phyloP scores from a whole-genome alignment of 1,284 basidiomycete species.

The Quambalaria eucalypti region DNA sequence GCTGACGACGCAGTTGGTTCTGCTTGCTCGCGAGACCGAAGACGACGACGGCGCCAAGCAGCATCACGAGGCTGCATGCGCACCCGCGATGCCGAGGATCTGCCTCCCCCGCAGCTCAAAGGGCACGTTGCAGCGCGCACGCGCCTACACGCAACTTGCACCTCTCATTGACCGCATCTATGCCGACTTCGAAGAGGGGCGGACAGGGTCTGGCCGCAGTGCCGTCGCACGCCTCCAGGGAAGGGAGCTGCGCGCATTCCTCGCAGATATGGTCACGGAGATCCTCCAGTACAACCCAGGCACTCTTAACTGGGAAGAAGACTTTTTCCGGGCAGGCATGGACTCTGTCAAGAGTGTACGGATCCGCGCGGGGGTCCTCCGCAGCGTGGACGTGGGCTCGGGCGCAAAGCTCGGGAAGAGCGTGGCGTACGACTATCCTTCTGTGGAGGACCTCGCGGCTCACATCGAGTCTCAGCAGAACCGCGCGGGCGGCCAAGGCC shows the following conservation, averaged over 20 bases:
- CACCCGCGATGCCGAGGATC: too few species aligned
- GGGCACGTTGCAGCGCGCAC: slow-evolving; percentile 24
- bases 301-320: slow-evolving; percentile 6
- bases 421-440: slow-evolving; percentile 25
- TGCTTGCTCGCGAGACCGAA: slow-evolving; percentile 9
- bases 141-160: slow-evolving; percentile 18
- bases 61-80: too few species aligned
- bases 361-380: slow-evolving; percentile 23
- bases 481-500: too few species aligned
- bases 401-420: slow-evolving; percentile 12
- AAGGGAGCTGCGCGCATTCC: neutral
- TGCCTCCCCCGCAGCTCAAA: slow-evolving; percentile 32
- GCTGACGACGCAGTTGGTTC: slow-evolving; percentile 20
- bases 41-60: too few species aligned
- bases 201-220: slow-evolving; percentile 6
- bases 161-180: slow-evolving; percentile 18
- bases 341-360: slow-evolving; percentile 28
- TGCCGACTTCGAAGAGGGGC: slow-evolving; percentile 22
- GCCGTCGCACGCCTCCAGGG: neutral
- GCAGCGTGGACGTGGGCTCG: slow-evolving; percentile 8
- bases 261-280: neutral
- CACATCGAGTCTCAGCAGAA: slow-evolving; percentile 12
- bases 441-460: slow-evolving; percentile 12
- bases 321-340: slow-evolving; percentile 24
- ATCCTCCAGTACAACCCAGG: neutral